Evolutionary conservation across 352 stramenopile genomes (phyloP).

Genomic region (Peronosclerospora sorghi): DNA sequence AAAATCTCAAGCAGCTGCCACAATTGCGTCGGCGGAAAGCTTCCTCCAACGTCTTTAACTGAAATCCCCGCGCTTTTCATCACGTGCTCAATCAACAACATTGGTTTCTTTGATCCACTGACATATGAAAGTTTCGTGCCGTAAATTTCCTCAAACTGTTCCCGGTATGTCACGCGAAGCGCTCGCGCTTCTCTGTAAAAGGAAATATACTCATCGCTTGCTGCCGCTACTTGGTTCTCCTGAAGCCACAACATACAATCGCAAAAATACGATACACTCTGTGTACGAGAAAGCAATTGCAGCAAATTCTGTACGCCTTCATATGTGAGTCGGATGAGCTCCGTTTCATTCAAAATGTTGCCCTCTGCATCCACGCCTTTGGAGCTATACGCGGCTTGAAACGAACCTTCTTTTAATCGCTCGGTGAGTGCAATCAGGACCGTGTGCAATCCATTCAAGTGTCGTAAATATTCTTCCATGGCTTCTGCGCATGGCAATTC

Average conservation of each 20-base stretch:
- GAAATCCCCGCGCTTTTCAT: constrained; percentile 55
- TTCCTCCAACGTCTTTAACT: constrained; percentile 26
- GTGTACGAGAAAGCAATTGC: constrained; percentile 52
- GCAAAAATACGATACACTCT: constrained; percentile 39
- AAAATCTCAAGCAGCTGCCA: constrained; percentile 47
- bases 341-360: too few species aligned
- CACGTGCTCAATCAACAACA: constrained; percentile 65
- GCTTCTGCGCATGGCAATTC: constrained; percentile 21
- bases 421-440: constrained; percentile 60
- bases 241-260: constrained; percentile 62
- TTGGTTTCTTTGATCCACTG: constrained; percentile 22
- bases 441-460: too few species aligned
- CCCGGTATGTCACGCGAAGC: too few species aligned
- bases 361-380: constrained; percentile 21
- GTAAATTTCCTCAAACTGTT: constrained; percentile 64
- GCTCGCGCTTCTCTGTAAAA: too few species aligned
- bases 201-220: constrained; percentile 37
- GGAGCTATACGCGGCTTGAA: constrained; percentile 29
- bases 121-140: constrained; percentile 18
- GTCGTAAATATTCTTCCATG: constrained; percentile 33
- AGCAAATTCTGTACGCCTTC: constrained; percentile 58
- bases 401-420: constrained; percentile 50
- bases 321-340: constrained; percentile 50
- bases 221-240: constrained; percentile 35
- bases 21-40: constrained; percentile 36